Evolutionary conservation across 2,329 filamentous ascomycete genomes (phyloP).

Genomic region (Claviceps digitariae): DNA sequence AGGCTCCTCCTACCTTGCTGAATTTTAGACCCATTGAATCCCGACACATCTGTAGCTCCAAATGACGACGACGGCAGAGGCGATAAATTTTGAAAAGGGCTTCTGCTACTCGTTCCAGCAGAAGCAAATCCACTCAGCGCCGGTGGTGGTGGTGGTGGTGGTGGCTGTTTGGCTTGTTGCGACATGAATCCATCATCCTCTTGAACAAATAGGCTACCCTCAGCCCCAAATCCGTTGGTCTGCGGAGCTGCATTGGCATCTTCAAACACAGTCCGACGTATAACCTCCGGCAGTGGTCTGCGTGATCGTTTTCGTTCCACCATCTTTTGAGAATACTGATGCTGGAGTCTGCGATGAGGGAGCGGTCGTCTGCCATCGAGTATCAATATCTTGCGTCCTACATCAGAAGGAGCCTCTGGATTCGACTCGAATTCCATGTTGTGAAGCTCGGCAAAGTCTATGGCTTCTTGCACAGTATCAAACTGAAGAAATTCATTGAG

Average conservation of each 20-base stretch:
- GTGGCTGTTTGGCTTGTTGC: not conserved
- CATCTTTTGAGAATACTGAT: slow-evolving; percentile 40
- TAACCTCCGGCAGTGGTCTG: slow-evolving; percentile 37
- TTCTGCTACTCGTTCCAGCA: not conserved
- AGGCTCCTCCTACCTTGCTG: slow-evolving; percentile 1
- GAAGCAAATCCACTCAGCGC: not conserved
- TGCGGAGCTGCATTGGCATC: not conserved
- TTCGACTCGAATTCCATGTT: slow-evolving; percentile 35
- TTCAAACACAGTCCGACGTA: slow-evolving; percentile 41
- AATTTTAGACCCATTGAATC: not conserved
- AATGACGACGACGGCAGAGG: not conserved
- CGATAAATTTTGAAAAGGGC: not conserved
- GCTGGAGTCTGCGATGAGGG: slow-evolving; percentile 35
- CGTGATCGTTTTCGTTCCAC: slow-evolving; percentile 47
- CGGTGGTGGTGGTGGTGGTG: not conserved
- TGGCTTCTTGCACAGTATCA: slow-evolving; percentile 52
- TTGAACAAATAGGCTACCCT: slow-evolving; percentile 18
- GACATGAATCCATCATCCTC: slow-evolving; percentile 1
- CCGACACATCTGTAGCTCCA: no score
- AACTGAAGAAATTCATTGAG: slow-evolving; percentile 50
- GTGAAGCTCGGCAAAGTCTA: slow-evolving; percentile 49
- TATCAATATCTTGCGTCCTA: slow-evolving; percentile 27
- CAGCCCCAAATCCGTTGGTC: slow-evolving; percentile 8
- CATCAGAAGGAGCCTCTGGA: slow-evolving; percentile 20
- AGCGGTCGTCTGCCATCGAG: slow-evolving; percentile 30